Conservation (phyloP, 1,139 yeast species). For the Suhomyces kunorum region DNA sequence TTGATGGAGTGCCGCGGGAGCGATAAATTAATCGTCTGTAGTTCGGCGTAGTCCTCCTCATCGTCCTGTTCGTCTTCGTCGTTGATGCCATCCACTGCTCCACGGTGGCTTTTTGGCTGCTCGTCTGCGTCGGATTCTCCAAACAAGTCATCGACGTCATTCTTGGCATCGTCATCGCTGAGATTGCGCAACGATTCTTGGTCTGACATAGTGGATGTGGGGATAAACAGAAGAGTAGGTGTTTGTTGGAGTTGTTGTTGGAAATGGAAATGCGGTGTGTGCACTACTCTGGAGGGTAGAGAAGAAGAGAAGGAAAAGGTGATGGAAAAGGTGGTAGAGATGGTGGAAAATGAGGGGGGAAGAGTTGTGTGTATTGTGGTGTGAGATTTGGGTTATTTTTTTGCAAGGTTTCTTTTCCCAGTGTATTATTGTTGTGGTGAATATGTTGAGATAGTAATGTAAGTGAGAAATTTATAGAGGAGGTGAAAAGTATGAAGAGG, state of each 20-base stretch:
- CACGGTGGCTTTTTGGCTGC: constrained; percentile 23
- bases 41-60: constrained; percentile 35
- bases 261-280: background rate
- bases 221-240: background rate
- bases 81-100: constrained; percentile 16
- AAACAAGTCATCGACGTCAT: constrained; percentile 47
- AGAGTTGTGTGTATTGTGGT: too few relatives aligned
- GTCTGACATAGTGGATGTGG: constrained; percentile 16
- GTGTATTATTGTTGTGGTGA: too few relatives aligned
- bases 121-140: constrained; percentile 49
- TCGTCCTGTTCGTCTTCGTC: constrained; percentile 34
- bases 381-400: too few relatives aligned
- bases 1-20: constrained; percentile 73
- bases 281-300: background rate
- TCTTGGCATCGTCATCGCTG: constrained; percentile 21
- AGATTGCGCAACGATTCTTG: constrained; percentile 14
- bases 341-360: too few relatives aligned
- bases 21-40: constrained; percentile 59
- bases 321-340: background rate
- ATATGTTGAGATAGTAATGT: too few relatives aligned
- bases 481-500: too few relatives aligned
- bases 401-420: too few relatives aligned
- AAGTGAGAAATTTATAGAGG: too few relatives aligned
- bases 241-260: constrained; percentile 2
- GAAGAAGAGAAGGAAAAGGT: background rate